Evolutionary conservation across 164 flowering plant species (phyloP).

Genomic region (Stephania japonica): DNA sequence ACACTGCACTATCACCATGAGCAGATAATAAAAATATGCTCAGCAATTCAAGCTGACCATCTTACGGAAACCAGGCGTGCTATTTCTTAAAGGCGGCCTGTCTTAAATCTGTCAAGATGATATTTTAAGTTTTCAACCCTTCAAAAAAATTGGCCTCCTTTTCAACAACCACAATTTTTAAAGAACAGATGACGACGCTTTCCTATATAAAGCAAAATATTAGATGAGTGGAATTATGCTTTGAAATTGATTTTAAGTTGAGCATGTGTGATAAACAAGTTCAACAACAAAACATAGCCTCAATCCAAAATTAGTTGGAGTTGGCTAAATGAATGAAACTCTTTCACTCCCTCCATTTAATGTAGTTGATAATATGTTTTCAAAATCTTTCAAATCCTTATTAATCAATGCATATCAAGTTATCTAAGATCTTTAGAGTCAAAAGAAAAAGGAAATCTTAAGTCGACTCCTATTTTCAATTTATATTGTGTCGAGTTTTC

Average conservation of each 20-base stretch:
- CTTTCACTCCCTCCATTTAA: too few relatives aligned
- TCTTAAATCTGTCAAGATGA: neutral
- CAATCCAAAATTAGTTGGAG: too few relatives aligned
- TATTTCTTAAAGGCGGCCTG: too few relatives aligned
- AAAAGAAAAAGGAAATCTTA: neutral
- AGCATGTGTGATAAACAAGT: too few relatives aligned
- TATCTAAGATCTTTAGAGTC: too few relatives aligned
- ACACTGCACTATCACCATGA: neutral
- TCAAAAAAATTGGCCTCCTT: neutral
- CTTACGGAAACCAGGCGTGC: too few relatives aligned
- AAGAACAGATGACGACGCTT: too few relatives aligned
- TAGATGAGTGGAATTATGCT: neutral
- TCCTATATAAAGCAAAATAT: neutral
- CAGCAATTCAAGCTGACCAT: neutral
- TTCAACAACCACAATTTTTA: neutral
- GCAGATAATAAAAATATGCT: neutral
- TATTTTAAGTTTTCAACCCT: neutral
- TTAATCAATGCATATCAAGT: too few relatives aligned
- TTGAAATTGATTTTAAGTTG: neutral
- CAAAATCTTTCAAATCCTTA: too few relatives aligned
- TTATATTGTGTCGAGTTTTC: neutral
- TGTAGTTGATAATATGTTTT: too few relatives aligned
- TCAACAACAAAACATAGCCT: too few relatives aligned
- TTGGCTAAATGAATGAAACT: too few relatives aligned
- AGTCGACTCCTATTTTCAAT: neutral